Percentiles rank a stretch among this genome's conserved stretches.
These are phyloP conservation scores for Daedaleopsis sinensis DNA, from an alignment of 768 basidiomycete genomes.

Conservation along the genomic window DNA sequence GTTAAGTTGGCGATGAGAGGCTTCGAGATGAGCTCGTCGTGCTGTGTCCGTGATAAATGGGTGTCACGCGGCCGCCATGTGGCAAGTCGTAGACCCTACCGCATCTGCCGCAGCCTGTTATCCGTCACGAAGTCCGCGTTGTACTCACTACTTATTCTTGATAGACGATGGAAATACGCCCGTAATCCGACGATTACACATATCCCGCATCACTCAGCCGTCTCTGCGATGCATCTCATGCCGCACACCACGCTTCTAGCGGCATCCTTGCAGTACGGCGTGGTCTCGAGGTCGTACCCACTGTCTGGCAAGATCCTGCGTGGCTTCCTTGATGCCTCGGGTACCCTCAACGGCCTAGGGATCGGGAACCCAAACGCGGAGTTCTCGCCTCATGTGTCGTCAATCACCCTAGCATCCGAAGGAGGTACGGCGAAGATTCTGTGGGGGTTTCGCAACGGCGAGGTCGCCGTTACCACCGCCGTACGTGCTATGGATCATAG, in stretches of 20 bases:
- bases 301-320: slow-evolving; percentile 69
- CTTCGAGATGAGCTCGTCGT: no score
- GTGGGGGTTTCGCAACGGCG: slow-evolving; percentile 77
- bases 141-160: slow-evolving; percentile 1
- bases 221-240: slow-evolving; percentile 64
- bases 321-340: slow-evolving; percentile 70
- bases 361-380: slow-evolving; percentile 78
- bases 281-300: slow-evolving; percentile 73
- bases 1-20: no score
- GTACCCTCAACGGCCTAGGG: slow-evolving; percentile 57
- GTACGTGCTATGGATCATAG: slow-evolving; percentile 59
- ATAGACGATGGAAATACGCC: slow-evolving; percentile 73
- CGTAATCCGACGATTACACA: slow-evolving; percentile 63
- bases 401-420: slow-evolving; percentile 59
- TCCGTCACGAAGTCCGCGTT: background rate
- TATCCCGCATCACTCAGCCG: slow-evolving; percentile 58
- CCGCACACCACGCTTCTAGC: slow-evolving; percentile 57
- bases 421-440: slow-evolving; percentile 67
- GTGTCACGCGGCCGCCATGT: background rate
- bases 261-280: slow-evolving; percentile 66
- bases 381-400: slow-evolving; percentile 67
- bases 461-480: slow-evolving; percentile 62
- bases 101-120: background rate
- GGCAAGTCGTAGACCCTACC: background rate
- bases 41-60: no score